phyloP scores from a whole-genome alignment of 2,329 filamentous ascomycete species.

The Fusarium temperatum region DNA sequence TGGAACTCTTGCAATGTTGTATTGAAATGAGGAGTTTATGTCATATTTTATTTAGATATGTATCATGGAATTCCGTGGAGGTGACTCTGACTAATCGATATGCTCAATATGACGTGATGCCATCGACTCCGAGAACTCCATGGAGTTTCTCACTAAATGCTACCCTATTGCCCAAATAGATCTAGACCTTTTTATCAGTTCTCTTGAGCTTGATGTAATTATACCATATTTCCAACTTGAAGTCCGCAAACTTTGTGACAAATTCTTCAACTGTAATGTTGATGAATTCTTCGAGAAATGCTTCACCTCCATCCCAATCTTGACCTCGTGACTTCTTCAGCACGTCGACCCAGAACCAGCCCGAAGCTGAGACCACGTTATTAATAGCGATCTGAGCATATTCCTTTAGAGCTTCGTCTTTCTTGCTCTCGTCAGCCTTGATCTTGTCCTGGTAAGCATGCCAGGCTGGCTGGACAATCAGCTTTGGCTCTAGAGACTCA shows the following conservation, averaged over 20 bases:
- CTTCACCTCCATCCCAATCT: neutral
- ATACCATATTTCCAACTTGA: conserved; percentile 8
- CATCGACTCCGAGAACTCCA: neutral
- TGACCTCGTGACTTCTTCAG: neutral
- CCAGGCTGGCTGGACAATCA: conserved; percentile 6
- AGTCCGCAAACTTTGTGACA: neutral
- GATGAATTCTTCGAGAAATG: neutral
- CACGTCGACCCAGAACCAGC: conserved; percentile 9
- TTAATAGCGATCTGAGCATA: neutral
- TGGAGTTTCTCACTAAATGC: neutral
- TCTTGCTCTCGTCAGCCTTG: fast-evolving
- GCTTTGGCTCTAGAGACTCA: neutral
- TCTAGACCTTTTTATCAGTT: neutral
- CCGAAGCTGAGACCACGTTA: neutral
- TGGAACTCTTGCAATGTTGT: fast-evolving
- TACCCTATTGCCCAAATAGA: neutral
- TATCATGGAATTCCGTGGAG: conserved; percentile 4
- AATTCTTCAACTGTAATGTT: neutral
- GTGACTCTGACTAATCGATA: conserved; percentile 5
- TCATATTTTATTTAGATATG: neutral
- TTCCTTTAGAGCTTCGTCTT: neutral
- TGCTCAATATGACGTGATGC: conserved; percentile 20
- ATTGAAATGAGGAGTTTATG: neutral
- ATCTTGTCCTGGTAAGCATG: neutral
- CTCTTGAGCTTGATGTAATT: neutral